phyloP scores from a whole-genome alignment of 1,139 yeast species.

The Scheffersomyces titani region DNA sequence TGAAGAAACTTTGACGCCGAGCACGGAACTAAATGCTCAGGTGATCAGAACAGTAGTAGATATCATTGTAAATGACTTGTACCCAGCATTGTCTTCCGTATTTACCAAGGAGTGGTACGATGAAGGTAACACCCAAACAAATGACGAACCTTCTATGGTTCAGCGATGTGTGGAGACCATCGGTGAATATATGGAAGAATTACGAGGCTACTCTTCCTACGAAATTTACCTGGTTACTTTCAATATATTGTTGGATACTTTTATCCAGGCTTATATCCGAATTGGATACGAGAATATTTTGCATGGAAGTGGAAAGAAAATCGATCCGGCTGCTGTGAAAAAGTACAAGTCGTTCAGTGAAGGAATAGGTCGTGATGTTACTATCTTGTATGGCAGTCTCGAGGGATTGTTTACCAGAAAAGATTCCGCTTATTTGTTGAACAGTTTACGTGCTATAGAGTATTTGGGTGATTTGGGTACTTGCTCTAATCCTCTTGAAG shows the following conservation, averaged over 20 bases:
- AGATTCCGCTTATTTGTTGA: conserved; percentile 57
- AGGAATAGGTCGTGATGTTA: conserved; percentile 60
- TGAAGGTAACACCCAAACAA: conserved; percentile 34
- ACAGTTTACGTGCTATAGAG: conserved; percentile 58
- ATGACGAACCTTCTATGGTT: conserved; percentile 45
- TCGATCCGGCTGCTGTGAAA: conserved; percentile 58
- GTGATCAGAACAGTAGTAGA: conserved; percentile 64
- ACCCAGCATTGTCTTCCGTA: conserved; percentile 43
- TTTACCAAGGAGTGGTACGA: conserved; percentile 50
- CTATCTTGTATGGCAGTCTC: conserved; percentile 62
- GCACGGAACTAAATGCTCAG: conserved; percentile 72
- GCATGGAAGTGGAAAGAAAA: conserved; percentile 53
- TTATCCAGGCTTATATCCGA: conserved; percentile 46
- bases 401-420: conserved; percentile 49
- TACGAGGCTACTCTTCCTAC: conserved; percentile 49
- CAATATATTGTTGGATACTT: conserved; percentile 41
- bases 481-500: conserved; percentile 48
- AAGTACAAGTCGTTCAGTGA: conserved; percentile 43
- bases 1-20: conserved; percentile 70
- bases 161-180: conserved; percentile 69
- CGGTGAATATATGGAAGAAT: conserved; percentile 72
- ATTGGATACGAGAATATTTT: conserved; percentile 48
- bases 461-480: conserved; percentile 69
- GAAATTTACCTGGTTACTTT: conserved; percentile 50
- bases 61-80: conserved; percentile 69